Evolutionary conservation across 805 yeast genomes (phyloP).

Genomic region (Barnettozyma californica): DNA sequence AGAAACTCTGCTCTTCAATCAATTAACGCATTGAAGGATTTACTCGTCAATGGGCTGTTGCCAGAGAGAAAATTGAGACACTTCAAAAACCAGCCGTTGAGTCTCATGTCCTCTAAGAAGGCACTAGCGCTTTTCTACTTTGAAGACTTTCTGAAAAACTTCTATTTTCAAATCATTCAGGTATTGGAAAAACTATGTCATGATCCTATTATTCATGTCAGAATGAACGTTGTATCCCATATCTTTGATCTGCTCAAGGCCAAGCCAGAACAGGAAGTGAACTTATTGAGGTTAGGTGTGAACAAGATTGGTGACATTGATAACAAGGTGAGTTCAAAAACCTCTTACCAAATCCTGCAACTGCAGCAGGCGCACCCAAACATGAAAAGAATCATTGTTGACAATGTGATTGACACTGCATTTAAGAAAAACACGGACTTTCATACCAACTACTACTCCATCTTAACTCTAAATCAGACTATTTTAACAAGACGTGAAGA

Average conservation of each 20-base stretch:
- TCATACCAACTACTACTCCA: slow-evolving; percentile 83
- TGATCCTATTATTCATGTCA: slow-evolving; percentile 85
- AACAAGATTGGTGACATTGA: slow-evolving; percentile 93
- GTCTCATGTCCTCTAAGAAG: slow-evolving; percentile 39
- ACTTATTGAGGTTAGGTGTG: slow-evolving; percentile 80
- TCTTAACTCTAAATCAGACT: slow-evolving; percentile 87
- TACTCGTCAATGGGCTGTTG: slow-evolving; percentile 74
- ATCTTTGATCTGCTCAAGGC: slow-evolving; percentile 73
- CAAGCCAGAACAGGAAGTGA: slow-evolving; percentile 96
- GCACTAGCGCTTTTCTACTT: slow-evolving; percentile 73
- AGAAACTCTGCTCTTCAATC: slow-evolving; percentile 92
- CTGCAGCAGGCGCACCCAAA: slow-evolving; percentile 92
- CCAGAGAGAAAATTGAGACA: slow-evolving; percentile 79
- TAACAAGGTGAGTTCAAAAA: slow-evolving; percentile 82
- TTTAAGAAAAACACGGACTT: slow-evolving; percentile 74
- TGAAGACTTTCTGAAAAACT: slow-evolving; percentile 81
- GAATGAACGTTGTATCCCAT: slow-evolving; percentile 69
- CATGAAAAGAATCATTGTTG: slow-evolving; percentile 79
- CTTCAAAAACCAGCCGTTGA: slow-evolving; percentile 68
- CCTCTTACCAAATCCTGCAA: slow-evolving; percentile 74
- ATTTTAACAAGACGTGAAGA: slow-evolving; percentile 75
- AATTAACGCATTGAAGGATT: slow-evolving; percentile 83
- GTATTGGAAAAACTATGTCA: slow-evolving; percentile 76
- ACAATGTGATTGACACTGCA: slow-evolving; percentile 74
- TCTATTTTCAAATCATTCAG: slow-evolving; percentile 70